These are phyloP conservation scores for Amylostereum chailletii DNA, from an alignment of 1,284 basidiomycete genomes.

Conservation along the genomic window DNA sequence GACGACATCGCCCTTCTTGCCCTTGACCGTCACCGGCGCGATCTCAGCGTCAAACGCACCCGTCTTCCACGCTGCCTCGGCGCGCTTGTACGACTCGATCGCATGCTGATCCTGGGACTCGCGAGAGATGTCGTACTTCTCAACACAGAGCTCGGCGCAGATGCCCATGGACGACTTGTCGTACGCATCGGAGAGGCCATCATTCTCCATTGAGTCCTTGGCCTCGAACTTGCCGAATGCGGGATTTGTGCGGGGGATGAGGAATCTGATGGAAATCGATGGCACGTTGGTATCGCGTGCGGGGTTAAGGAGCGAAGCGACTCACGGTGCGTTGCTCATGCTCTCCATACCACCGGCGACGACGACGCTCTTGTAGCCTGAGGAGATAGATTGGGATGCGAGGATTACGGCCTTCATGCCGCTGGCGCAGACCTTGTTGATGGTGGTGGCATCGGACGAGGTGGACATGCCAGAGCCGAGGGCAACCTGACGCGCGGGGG, in stretches of 20 bases:
- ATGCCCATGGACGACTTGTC: conserved; percentile 95
- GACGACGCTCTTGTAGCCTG: conserved; percentile 82
- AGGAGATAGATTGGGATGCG: conserved; percentile 83
- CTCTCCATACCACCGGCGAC: conserved; percentile 96
- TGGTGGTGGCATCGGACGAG: conserved; percentile 92
- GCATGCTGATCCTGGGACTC: conserved; percentile 87
- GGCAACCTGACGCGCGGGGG: conserved; percentile 91
- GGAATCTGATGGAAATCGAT: conserved; percentile 54
- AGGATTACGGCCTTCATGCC: conserved; percentile 94
- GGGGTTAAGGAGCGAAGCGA: conserved; percentile 12
- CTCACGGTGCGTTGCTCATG: conserved; percentile 94
- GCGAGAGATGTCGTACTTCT: conserved; percentile 77
- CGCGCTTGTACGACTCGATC: conserved; percentile 90
- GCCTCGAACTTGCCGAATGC: conserved; percentile 86
- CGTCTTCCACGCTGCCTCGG: conserved; percentile 83
- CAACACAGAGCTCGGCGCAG: conserved; percentile 87
- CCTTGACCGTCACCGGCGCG: conserved; percentile 88
- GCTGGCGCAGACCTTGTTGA: conserved; percentile 98
- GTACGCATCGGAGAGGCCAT: conserved; percentile 95
- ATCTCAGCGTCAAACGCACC: conserved; percentile 87
- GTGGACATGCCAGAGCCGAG: conserved; percentile 78
- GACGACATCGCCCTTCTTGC: conserved; percentile 88
- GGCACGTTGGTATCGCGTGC: conserved; percentile 1
- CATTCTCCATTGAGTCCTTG: conserved; percentile 83
- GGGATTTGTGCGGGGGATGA: conserved; percentile 82